Percentiles rank a stretch among this genome's conserved stretches.
phyloP scores from a whole-genome alignment of 257 asterid genomes.

The Solanum chiquidenum region DNA sequence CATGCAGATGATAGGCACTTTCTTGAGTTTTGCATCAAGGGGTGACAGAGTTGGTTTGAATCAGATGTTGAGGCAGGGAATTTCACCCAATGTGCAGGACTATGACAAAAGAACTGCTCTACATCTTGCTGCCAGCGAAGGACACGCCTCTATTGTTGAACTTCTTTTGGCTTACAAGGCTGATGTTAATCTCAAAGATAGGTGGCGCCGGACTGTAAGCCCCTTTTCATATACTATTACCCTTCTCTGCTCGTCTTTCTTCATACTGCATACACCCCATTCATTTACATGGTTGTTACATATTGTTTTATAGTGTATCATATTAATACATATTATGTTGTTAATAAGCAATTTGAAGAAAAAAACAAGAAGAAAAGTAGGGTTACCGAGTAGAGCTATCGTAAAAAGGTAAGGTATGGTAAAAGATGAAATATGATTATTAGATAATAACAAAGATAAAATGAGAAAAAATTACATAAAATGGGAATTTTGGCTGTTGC shows the following conservation, averaged over 20 bases:
- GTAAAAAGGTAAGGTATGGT: not conserved
- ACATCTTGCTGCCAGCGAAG: conserved; percentile 64
- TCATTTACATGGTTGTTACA: not conserved
- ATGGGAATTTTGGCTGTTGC: not conserved
- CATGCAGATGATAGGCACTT: conserved; percentile 45
- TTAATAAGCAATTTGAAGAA: not conserved
- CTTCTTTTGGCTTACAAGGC: conserved; percentile 52
- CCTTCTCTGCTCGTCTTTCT: not conserved
- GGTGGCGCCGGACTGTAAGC: conserved; percentile 47
- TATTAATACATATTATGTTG: not conserved
- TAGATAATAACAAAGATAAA: not conserved
- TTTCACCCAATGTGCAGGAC: conserved; percentile 49
- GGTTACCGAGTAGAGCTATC: not conserved
- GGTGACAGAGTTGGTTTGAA: conserved; percentile 60
- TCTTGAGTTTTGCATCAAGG: conserved; percentile 55
- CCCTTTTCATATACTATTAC: not conserved
- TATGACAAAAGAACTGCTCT: conserved; percentile 51
- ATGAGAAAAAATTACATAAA: not conserved
- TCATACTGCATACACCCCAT: not conserved
- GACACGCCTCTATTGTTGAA: conserved; percentile 55
- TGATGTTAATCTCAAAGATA: conserved; percentile 45
- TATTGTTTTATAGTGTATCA: not conserved
- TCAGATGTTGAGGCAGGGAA: conserved; percentile 41
- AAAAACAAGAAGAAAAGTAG: not conserved
- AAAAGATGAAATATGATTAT: too few relatives aligned